phyloP scores from a whole-genome alignment of 148 eudicot species.

The Chenopodium formosanum region DNA sequence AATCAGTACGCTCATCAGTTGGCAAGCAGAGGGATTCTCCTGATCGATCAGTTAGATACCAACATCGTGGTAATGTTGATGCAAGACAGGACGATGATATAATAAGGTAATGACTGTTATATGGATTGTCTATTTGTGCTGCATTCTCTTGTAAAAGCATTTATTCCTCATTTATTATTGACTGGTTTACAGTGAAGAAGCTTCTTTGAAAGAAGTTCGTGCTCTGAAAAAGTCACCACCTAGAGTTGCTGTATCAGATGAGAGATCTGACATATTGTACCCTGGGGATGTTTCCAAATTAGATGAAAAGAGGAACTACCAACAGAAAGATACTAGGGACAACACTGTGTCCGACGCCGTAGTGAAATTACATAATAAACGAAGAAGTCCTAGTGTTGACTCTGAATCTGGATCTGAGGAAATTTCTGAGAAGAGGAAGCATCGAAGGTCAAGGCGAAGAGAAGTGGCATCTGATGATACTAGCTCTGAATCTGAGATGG shows the following conservation, averaged over 20 bases:
- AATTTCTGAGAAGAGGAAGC: conserved; percentile 67
- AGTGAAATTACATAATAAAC: conserved; percentile 36
- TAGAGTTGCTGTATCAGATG: conserved; percentile 27
- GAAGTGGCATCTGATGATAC: conserved; percentile 60
- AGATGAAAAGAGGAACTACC: conserved; percentile 38
- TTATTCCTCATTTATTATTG: conserved; percentile 10
- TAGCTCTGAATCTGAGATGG: conserved; percentile 69
- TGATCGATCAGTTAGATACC: conserved; percentile 32
- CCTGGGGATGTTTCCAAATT: conserved; percentile 27
- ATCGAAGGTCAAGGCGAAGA: conserved; percentile 50
- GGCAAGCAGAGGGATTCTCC: conserved; percentile 35
- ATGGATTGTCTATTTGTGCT: background rate
- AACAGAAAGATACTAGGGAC: conserved; percentile 36
- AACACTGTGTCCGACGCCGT: conserved; percentile 32
- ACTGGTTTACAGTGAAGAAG: conserved; percentile 43
- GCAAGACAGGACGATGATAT: conserved; percentile 39
- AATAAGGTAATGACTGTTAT: conserved; percentile 38
- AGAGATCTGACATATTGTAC: conserved; percentile 28
- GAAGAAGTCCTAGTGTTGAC: conserved; percentile 43
- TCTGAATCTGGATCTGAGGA: conserved; percentile 56
- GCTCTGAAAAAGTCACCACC: conserved; percentile 34
- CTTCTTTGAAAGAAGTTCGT: conserved; percentile 31
- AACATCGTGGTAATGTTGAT: conserved; percentile 30
- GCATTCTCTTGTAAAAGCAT: background rate
- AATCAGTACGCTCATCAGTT: conserved; percentile 28